Base-by-base conservation (phyloP, 1,284 basidiomycete genomes). In the Stygiomarasmius scandens region DNA sequence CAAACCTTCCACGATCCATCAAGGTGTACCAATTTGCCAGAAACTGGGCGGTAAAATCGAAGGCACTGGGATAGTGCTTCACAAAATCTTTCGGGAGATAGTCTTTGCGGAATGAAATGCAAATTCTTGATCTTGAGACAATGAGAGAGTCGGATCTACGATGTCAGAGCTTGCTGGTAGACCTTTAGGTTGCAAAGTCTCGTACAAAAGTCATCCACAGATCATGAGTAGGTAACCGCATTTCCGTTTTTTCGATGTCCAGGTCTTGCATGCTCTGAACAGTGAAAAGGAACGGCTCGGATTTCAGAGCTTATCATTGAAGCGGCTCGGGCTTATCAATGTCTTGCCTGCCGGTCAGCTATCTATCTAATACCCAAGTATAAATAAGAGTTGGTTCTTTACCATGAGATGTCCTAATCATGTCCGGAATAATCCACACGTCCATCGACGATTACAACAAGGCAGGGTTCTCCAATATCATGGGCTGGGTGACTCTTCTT, bases 91-190 rank as follows among this genome's bases (percentile, higher is more conserved):
- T 54, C 34, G 0, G 66, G 2, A 43, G 70, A 61, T 2, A 74
- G 46, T n/a, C 52, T 54, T 19, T 48, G 49, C 4, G 69, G 65
- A 9, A 75, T 45, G 38, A 68, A 57, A 41, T 71, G 65, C 8
- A 74, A 66, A 38, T 69, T 69, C 43, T 70, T 61, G 38, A 73
- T 67, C 70, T 71, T 45, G 27, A 6, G 23, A 34, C 22, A 11
- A 19, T 24, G 46, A 6, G 19, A 38, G 12, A n/a, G n/a, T 12
- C 29, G 5, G 29, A 20, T 27, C 44, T 5, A 47, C 27, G n/a
- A 41, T n/a, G 52, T 6, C 29, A 19, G 24, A 23, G 19, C 50
- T 10, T 22, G 25, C 25, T 49, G 11, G 19, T 23, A 9, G 23
- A 38, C 29, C n/a, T n/a, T n/a, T 5, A 41, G 27, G 25, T 16